Conservation (phyloP, 2,329 filamentous ascomycete species). For the Phyllachora maydis region DNA sequence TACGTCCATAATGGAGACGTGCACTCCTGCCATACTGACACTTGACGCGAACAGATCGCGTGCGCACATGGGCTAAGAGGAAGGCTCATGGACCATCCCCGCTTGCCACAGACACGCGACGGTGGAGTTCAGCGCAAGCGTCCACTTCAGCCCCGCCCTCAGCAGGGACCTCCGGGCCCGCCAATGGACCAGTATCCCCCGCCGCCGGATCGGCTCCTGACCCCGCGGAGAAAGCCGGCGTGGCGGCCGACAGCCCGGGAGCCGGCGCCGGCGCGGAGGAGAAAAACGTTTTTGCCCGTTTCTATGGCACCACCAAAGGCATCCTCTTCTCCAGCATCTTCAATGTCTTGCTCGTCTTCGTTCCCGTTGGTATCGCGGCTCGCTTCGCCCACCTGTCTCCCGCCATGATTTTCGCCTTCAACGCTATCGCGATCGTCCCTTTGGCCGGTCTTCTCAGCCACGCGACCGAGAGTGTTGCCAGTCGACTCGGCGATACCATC, state of each 20-base stretch:
- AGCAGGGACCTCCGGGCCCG: too few species aligned
- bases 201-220: too few species aligned
- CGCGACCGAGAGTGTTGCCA: constrained; percentile 37
- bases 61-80: too few species aligned
- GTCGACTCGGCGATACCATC: constrained; percentile 32
- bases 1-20: too few species aligned
- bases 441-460: constrained; percentile 34
- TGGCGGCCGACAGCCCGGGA: neutral
- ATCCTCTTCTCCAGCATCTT: constrained; percentile 41
- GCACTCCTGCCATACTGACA: too few species aligned
- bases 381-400: constrained; percentile 17
- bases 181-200: too few species aligned
- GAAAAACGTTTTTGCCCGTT: constrained; percentile 7
- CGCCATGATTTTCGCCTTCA: constrained; percentile 34
- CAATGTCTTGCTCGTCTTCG: constrained; percentile 47
- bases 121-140: too few species aligned
- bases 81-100: too few species aligned
- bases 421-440: constrained; percentile 38
- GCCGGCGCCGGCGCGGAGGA: neutral
- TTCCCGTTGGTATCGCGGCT: constrained; percentile 44
- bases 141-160: too few species aligned
- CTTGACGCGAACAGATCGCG: too few species aligned
- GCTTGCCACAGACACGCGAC: too few species aligned
- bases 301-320: constrained; percentile 24
- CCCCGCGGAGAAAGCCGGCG: too few species aligned